These are phyloP conservation scores for Rhynchospora pubera DNA, from an alignment of 176 grass and related monocot genomes.

Conservation along the genomic window DNA sequence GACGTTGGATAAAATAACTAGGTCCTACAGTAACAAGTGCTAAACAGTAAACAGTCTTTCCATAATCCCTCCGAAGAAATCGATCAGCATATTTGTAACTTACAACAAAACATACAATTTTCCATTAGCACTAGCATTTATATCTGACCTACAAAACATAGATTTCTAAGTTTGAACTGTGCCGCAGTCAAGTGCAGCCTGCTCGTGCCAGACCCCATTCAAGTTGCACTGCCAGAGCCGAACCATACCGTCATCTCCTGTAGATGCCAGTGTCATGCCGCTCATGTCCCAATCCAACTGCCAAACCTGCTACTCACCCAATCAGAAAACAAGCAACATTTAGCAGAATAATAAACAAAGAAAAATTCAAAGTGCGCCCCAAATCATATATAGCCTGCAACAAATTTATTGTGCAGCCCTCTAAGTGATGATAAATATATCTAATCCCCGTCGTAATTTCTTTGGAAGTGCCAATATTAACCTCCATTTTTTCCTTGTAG, in stretches of 20 bases:
- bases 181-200: slow-evolving; percentile 59
- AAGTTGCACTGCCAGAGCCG: slow-evolving; percentile 85
- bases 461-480: too few relatives aligned
- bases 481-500: too few relatives aligned
- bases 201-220: slow-evolving; percentile 86
- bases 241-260: slow-evolving; percentile 64
- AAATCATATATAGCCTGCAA: too few relatives aligned
- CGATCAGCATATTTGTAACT: background rate
- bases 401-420: too few relatives aligned
- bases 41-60: background rate
- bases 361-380: too few relatives aligned
- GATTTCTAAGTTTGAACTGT: slow-evolving; percentile 32
- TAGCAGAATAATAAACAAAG: too few relatives aligned
- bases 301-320: slow-evolving; percentile 50
- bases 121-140: background rate
- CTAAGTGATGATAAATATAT: too few relatives aligned
- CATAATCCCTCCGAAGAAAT: background rate
- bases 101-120: background rate
- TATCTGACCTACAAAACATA: background rate
- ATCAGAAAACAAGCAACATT: too few relatives aligned
- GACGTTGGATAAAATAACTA: too few relatives aligned
- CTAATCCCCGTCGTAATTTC: too few relatives aligned
- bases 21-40: background rate
- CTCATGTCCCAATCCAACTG: slow-evolving; percentile 95
- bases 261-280: slow-evolving; percentile 88